These are phyloP conservation scores for Mortierella hygrophila DNA, from an alignment of 192 early-diverging fungal species.

Conservation along the genomic window DNA sequence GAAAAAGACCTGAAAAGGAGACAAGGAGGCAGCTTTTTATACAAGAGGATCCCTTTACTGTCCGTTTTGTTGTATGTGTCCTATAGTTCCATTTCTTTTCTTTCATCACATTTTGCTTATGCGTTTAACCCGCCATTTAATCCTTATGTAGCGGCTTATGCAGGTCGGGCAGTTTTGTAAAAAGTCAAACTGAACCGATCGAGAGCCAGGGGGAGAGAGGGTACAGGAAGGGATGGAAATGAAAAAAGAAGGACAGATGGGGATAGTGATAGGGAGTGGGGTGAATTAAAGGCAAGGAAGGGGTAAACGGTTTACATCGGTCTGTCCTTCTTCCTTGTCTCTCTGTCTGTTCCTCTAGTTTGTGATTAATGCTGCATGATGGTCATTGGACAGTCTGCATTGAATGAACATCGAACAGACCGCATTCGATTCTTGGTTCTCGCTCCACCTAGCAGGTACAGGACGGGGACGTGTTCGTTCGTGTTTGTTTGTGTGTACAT, in stretches of 20 bases:
- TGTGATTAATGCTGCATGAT: not conserved
- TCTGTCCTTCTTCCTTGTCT: not conserved
- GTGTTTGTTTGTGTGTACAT: too few relatives aligned
- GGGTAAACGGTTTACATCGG: not conserved
- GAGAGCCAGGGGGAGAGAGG: not conserved
- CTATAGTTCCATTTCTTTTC: not conserved
- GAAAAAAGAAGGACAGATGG: not conserved
- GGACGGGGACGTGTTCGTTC: too few relatives aligned
- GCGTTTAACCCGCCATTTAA: not conserved
- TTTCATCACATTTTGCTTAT: not conserved
- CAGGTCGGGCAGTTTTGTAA: not conserved
- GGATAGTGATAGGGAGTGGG: not conserved
- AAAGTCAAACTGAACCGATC: not conserved
- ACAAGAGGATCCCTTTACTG: not conserved
- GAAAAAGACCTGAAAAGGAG: not conserved
- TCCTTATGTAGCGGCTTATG: not conserved
- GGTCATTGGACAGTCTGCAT: too few relatives aligned
- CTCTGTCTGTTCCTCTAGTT: not conserved
- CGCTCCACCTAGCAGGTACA: not conserved
- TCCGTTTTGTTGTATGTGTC: not conserved
- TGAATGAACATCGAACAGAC: too few relatives aligned
- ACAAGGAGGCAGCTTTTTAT: not conserved
- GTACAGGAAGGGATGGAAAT: not conserved
- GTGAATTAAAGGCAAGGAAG: not conserved
- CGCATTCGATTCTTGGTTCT: too few relatives aligned